A percentile compares a stretch with the other conserved stretches of the same genome.
phyloP scores from a whole-genome alignment of 1,139 yeast genomes.

The Yamadazyma songkhlaensis region DNA sequence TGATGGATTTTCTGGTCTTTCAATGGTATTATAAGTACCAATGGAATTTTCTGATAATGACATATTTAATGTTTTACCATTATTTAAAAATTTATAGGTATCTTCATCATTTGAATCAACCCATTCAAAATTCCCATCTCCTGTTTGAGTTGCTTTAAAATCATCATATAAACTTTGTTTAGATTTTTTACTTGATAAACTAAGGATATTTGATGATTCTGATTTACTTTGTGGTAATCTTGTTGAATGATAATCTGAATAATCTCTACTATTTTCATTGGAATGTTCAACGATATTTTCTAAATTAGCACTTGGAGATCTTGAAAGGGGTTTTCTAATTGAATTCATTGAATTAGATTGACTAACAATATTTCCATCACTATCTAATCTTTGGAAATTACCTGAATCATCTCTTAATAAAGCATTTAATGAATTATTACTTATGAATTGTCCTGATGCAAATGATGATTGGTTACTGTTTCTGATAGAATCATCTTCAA shows the following conservation, averaged over 20 bases:
- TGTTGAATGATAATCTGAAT: constrained; percentile 12
- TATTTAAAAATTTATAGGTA: constrained; percentile 14
- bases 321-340: constrained; percentile 18
- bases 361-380: constrained; percentile 49
- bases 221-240: constrained; percentile 4
- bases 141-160: constrained; percentile 26
- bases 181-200: constrained; percentile 6
- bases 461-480: constrained; percentile 34
- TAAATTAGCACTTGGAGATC: constrained; percentile 28
- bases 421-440: constrained; percentile 29
- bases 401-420: constrained; percentile 37
- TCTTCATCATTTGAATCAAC: constrained; percentile 12
- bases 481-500: constrained; percentile 52
- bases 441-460: constrained; percentile 27
- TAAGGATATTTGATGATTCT: constrained; percentile 3
- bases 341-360: constrained; percentile 9
- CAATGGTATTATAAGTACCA: constrained; percentile 6
- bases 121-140: constrained; percentile 31
- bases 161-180: constrained; percentile 21
- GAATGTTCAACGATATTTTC: constrained; percentile 28
- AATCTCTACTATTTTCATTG: constrained; percentile 25
- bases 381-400: constrained; percentile 51
- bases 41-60: constrained; percentile 13
- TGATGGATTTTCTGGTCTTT: constrained; percentile 7
- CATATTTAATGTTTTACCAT: constrained; percentile 12